phyloP scores from a whole-genome alignment of 2,329 filamentous ascomycete species.

The Cercospora sojina region DNA sequence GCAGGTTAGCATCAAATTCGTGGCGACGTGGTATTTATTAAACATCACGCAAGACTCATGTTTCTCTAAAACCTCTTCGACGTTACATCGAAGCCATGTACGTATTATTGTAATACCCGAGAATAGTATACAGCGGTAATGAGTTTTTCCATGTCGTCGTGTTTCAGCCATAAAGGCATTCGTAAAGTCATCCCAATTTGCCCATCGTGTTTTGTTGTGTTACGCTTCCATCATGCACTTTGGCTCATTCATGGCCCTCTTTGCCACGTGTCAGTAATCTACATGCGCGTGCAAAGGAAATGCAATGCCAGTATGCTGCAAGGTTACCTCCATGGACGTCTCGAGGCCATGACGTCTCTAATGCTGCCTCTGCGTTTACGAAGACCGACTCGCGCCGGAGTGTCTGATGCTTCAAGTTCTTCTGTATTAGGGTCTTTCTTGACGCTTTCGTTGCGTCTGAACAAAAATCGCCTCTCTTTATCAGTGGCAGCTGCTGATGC shows the following conservation, averaged over 20 bases:
- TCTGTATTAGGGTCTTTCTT: constrained; percentile 12
- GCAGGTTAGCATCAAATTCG: background rate
- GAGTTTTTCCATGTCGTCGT: constrained; percentile 2
- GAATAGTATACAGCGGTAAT: constrained; percentile 17
- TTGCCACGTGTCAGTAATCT: constrained; percentile 11
- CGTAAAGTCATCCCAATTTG: constrained; percentile 15
- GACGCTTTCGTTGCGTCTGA: constrained; percentile 25
- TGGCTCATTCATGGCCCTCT: constrained; percentile 4
- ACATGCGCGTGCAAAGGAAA: background rate
- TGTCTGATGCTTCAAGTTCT: background rate
- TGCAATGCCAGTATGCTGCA: background rate
- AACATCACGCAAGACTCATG: background rate
- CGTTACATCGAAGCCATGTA: background rate
- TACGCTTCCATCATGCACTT: background rate
- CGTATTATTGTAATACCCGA: constrained; percentile 15
- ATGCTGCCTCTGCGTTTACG: constrained; percentile 28
- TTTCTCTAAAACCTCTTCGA: background rate
- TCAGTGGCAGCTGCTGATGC: constrained; percentile 19
- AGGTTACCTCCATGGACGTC: constrained; percentile 27
- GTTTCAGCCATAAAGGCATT: background rate
- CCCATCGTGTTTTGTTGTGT: background rate
- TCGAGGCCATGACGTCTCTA: constrained; percentile 26
- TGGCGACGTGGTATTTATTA: background rate
- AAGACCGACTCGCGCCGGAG: constrained; percentile 8
- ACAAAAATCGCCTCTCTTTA: constrained; percentile 22